Percentiles rank a stretch among this genome's conserved stretches.
Conservation (phyloP, 345 rosid genomes). For the Hevea brasiliensis region DNA sequence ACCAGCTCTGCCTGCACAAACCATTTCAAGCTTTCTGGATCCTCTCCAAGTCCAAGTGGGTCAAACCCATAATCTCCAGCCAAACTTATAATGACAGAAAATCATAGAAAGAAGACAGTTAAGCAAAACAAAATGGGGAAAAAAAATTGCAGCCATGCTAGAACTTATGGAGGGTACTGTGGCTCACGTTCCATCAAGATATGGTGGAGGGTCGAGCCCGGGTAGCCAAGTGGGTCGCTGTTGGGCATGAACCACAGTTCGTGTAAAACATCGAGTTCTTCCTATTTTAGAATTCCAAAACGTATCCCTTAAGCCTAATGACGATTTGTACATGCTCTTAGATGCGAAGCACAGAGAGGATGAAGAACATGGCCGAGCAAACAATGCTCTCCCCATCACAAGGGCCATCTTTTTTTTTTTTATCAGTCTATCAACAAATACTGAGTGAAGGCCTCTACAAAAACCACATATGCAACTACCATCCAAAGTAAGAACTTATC, state of each 20-base stretch:
- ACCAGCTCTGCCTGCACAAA: conserved; percentile 95
- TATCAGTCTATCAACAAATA: conserved; percentile 23
- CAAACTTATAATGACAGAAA: conserved; percentile 37
- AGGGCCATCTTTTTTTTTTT: conserved; percentile 33
- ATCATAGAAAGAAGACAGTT: neutral
- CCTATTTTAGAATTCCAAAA: conserved; percentile 22
- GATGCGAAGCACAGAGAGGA: conserved; percentile 12
- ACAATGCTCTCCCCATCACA: conserved; percentile 37
- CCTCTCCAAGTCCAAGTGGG: conserved; percentile 92
- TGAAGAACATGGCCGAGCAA: conserved; percentile 38
- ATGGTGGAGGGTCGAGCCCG: conserved; percentile 83
- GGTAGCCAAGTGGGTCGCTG: conserved; percentile 95
- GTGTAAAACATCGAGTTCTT: conserved; percentile 1
- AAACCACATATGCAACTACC: conserved; percentile 23
- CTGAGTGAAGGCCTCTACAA: conserved; percentile 11
- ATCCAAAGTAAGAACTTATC: conserved; percentile 10
- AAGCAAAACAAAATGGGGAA: neutral
- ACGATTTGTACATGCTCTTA: conserved; percentile 10
- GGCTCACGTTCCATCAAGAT: conserved; percentile 86
- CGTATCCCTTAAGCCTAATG: conserved; percentile 14
- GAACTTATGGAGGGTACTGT: neutral
- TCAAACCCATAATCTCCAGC: conserved; percentile 91
- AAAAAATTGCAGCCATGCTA: neutral
- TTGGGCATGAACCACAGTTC: conserved; percentile 40
- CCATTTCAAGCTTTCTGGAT: conserved; percentile 88